Evolutionary conservation across 2,329 filamentous ascomycete genomes (phyloP).

Genomic region (Fusarium ramigenum): DNA sequence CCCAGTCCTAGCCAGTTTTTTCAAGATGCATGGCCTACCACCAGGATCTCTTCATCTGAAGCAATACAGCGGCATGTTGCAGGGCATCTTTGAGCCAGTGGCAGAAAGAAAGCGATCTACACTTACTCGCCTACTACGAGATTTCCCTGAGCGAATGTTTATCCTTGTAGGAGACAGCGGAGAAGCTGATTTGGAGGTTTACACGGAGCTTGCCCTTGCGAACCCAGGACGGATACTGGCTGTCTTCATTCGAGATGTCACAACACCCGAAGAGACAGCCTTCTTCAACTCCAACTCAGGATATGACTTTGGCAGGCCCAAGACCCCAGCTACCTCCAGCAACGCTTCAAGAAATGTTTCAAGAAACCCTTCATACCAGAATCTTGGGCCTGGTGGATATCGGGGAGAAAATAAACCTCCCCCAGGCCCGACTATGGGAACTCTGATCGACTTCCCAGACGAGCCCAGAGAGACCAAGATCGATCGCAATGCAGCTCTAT

Average conservation of each 20-base stretch:
- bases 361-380: slow-evolving; percentile 40
- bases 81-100: slow-evolving; percentile 97
- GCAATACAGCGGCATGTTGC: slow-evolving; percentile 95
- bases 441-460: slow-evolving; percentile 69
- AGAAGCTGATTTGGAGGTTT: slow-evolving; percentile 96
- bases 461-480: slow-evolving; percentile 54
- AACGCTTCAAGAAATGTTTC: slow-evolving; percentile 32
- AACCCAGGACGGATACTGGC: slow-evolving; percentile 85
- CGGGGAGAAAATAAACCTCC: slow-evolving; percentile 39
- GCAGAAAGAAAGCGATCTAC: slow-evolving; percentile 93
- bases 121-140: slow-evolving; percentile 82
- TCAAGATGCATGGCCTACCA: slow-evolving; percentile 81
- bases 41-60: slow-evolving; percentile 93
- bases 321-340: slow-evolving; percentile 41
- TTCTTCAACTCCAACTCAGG: slow-evolving; percentile 84
- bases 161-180: slow-evolving; percentile 95
- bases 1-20: slow-evolving; percentile 86
- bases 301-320: slow-evolving; percentile 46
- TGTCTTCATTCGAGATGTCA: slow-evolving; percentile 96
- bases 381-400: slow-evolving; percentile 31
- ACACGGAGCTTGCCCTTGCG: slow-evolving; percentile 88
- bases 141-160: slow-evolving; percentile 91
- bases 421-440: slow-evolving; percentile 59
- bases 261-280: slow-evolving; percentile 73
- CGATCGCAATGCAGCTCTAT: slow-evolving; percentile 47